Evolutionary conservation across 352 stramenopile species (phyloP).

Genomic region (Aphanomyces invadans): DNA sequence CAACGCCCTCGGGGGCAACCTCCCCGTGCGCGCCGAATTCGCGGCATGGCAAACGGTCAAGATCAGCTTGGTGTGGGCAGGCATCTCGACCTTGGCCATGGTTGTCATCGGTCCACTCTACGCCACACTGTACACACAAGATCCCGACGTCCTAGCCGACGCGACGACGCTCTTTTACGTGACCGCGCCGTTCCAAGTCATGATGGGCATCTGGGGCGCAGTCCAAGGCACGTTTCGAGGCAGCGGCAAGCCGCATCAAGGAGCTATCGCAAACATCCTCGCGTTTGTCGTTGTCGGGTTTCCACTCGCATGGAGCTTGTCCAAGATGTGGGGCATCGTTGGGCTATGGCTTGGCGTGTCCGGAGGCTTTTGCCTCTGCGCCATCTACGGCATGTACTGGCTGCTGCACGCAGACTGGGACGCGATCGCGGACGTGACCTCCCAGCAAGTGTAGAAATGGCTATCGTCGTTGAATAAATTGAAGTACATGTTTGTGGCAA

Average conservation of each 20-base stretch:
- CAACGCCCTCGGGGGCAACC: slow-evolving; percentile 78
- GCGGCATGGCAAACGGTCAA: slow-evolving; percentile 54
- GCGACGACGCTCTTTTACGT: slow-evolving; percentile 55
- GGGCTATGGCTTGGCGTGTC: slow-evolving; percentile 80
- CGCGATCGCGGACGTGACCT: slow-evolving; percentile 37
- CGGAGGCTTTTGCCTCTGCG: slow-evolving; percentile 50
- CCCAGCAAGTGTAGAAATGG: background rate
- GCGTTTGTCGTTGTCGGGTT: slow-evolving; percentile 76
- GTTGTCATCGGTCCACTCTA: slow-evolving; percentile 42
- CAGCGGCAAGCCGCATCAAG: slow-evolving; percentile 66
- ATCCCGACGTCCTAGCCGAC: slow-evolving; percentile 33
- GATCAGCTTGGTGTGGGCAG: slow-evolving; percentile 35
- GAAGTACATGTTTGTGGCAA: too few species aligned
- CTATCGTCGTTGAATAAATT: too few species aligned
- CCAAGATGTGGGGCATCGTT: slow-evolving; percentile 40
- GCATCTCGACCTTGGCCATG: slow-evolving; percentile 53
- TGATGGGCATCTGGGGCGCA: slow-evolving; percentile 56
- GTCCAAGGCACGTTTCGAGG: slow-evolving; percentile 80
- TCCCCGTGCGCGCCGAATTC: slow-evolving; percentile 58
- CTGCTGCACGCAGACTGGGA: slow-evolving; percentile 64
- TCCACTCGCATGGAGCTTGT: slow-evolving; percentile 65
- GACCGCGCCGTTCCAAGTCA: slow-evolving; percentile 63
- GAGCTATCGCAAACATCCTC: slow-evolving; percentile 76
- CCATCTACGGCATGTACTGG: slow-evolving; percentile 62
- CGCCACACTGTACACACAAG: slow-evolving; percentile 51